Evolutionary conservation across 2,329 filamentous ascomycete species (phyloP).

Genomic region (Seiridium unicorne): DNA sequence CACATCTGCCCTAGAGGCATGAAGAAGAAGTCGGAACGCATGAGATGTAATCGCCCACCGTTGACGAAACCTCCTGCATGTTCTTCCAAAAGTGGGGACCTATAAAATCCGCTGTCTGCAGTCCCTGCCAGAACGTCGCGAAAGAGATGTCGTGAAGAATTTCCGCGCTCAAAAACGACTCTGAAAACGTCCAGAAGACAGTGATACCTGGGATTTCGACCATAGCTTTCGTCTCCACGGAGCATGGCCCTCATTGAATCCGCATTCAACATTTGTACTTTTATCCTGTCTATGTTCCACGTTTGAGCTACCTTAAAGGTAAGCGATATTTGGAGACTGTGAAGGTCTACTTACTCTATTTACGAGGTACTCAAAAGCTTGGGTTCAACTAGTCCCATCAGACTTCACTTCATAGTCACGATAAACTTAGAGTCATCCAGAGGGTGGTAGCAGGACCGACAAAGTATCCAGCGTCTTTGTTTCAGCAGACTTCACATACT

Average conservation of each 20-base stretch:
- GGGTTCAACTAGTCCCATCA: too few relatives aligned
- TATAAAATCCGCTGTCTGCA: constrained; percentile 11
- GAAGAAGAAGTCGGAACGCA: constrained; percentile 20
- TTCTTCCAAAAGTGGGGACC: constrained; percentile 9
- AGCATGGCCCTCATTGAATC: constrained; percentile 16
- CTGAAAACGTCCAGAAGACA: constrained; percentile 22
- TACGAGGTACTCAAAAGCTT: too few relatives aligned
- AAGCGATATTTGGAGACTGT: too few relatives aligned
- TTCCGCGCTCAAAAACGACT: constrained; percentile 21
- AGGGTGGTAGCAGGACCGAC: too few relatives aligned
- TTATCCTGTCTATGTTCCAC: too few relatives aligned
- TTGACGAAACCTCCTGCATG: constrained; percentile 18
- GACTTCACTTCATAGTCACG: neutral
- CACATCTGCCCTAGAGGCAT: constrained; percentile 21
- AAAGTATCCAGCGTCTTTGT: too few relatives aligned
- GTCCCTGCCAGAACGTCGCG: constrained; percentile 9
- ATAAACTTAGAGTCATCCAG: neutral
- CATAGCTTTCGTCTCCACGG: constrained; percentile 24
- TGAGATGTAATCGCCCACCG: constrained; percentile 16
- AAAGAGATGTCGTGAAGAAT: neutral
- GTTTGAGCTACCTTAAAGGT: too few relatives aligned
- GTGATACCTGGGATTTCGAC: constrained; percentile 22
- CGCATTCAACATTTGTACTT: neutral
- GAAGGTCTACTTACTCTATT: too few relatives aligned
- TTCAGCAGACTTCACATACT: neutral